Conservation (phyloP, 1,284 basidiomycete genomes). For the Mycena sp. region DNA sequence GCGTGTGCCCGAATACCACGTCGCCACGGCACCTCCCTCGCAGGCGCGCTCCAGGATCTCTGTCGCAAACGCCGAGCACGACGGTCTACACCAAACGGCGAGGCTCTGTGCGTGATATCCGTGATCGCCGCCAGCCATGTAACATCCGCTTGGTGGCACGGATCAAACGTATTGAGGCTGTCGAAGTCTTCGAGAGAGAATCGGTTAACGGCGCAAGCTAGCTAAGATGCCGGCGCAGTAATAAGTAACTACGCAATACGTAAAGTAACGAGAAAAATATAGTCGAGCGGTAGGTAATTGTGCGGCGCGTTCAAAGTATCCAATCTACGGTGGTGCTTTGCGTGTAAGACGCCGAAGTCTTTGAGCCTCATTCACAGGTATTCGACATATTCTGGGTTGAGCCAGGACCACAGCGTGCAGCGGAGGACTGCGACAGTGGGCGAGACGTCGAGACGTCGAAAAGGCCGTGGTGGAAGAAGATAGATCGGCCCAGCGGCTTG, state of each 20-base stretch:
- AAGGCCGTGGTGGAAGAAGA: slow-evolving; percentile 47
- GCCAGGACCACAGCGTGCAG: slow-evolving; percentile 51
- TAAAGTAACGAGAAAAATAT: no score
- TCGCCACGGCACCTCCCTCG: slow-evolving; percentile 39
- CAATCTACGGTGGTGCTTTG: no score
- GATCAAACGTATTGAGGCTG: slow-evolving; percentile 28
- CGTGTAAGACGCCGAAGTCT: no score
- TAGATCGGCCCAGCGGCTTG: slow-evolving; percentile 38
- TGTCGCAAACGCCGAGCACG: slow-evolving; percentile 46
- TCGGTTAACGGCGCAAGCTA: no score
- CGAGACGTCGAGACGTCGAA: slow-evolving; percentile 48
- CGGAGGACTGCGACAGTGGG: slow-evolving; percentile 47
- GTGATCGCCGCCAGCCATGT: slow-evolving; percentile 44
- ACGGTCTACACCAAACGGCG: slow-evolving; percentile 40
- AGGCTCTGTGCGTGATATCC: slow-evolving; percentile 40
- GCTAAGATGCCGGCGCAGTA: no score
- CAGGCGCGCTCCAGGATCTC: slow-evolving; percentile 41
- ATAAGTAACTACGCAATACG: no score
- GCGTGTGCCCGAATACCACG: slow-evolving; percentile 54
- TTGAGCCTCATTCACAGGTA: slow-evolving; percentile 29
- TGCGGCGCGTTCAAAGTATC: no score
- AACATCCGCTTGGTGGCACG: slow-evolving; percentile 42
- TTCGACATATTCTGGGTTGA: slow-evolving; percentile 39
- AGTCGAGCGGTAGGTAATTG: no score
- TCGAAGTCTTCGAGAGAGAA: no score